Base-by-base conservation (phyloP, 441 rosid species). In the Breynia disticha region DNA sequence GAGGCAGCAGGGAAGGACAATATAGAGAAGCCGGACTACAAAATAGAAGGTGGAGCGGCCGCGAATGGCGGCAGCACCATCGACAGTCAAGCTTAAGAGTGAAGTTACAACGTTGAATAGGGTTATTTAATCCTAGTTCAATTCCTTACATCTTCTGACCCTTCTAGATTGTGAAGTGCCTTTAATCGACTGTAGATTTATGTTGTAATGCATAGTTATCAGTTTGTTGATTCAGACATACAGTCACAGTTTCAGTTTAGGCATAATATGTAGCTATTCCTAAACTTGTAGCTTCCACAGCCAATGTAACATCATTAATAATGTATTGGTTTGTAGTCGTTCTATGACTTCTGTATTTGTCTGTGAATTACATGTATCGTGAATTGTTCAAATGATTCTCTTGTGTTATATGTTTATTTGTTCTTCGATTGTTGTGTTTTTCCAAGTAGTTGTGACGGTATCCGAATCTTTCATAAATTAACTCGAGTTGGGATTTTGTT, bases 61-160 rank as follows among this genome's bases (percentile, higher is more conserved):
- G 67, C 64, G 67, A 79, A 77, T 63, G 75, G 77, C 20, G 67
- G 55, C n/a, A n/a, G n/a, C 43, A 73, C 38, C 16, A 63, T 65
- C 17, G 66, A 56, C 12, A 56, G 71, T 35, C 15, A 52, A 60
- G 60, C 54, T 61, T 57, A 68, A 59, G 64, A 70, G 70, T 62
- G 66, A 63, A 74, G 65, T 54, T 50, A 52, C 46, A 21, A 28
- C 45, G 58, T 54, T 17, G 48, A 59, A 16, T 46, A 52, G 63
- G 50, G 55, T 62, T 59, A 56, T 58, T 61, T 56, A 32, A 59
- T 70, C 62, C 41, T 65, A 54, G 11, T 17, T 46, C 54, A 28
- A 9, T 28, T 57, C 21, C 44, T 35, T 50, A 19, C 32, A 49
- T 21, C 56, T 35, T 17, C 65, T 66, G 66, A 64, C 64, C 69